Percentiles rank a stretch among this genome's conserved stretches.
Evolutionary conservation across 176 grass and related monocot species (phyloP).

Genomic region (Oryza officinalis): DNA sequence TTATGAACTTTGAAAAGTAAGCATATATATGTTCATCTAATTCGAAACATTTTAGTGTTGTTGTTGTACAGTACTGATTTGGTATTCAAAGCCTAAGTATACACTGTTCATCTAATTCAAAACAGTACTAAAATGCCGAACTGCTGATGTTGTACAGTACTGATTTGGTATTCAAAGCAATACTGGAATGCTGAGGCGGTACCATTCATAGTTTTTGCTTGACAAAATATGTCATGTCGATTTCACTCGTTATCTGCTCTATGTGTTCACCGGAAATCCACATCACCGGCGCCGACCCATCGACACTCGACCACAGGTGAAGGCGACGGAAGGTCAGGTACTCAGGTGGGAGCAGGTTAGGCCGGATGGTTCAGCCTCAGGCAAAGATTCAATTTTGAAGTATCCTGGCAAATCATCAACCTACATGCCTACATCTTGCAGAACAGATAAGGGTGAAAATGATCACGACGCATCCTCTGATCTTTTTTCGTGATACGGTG

Average conservation of each 20-base stretch:
- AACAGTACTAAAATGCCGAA: neutral
- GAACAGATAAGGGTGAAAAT: neutral
- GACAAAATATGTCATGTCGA: neutral
- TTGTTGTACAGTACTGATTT: neutral
- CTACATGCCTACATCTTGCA: neutral
- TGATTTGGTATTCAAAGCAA: neutral
- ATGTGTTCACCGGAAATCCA: neutral
- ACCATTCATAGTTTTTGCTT: neutral
- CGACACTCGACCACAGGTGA: neutral
- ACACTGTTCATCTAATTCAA: neutral
- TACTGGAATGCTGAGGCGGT: neutral
- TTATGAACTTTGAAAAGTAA: too few species aligned
- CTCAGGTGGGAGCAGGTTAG: neutral
- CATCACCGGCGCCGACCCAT: neutral
- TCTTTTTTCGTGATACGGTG: neutral
- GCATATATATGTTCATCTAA: too few species aligned
- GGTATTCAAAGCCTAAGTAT: neutral
- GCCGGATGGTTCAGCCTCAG: neutral
- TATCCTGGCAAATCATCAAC: neutral
- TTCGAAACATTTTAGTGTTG: too few species aligned
- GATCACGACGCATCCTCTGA: neutral
- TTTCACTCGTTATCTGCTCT: neutral
- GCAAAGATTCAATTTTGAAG: neutral
- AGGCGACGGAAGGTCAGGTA: neutral
- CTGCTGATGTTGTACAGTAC: neutral